Evolutionary conservation across 73 alveolate genomes (phyloP).

Genomic region (Stentor roeselii): DNA sequence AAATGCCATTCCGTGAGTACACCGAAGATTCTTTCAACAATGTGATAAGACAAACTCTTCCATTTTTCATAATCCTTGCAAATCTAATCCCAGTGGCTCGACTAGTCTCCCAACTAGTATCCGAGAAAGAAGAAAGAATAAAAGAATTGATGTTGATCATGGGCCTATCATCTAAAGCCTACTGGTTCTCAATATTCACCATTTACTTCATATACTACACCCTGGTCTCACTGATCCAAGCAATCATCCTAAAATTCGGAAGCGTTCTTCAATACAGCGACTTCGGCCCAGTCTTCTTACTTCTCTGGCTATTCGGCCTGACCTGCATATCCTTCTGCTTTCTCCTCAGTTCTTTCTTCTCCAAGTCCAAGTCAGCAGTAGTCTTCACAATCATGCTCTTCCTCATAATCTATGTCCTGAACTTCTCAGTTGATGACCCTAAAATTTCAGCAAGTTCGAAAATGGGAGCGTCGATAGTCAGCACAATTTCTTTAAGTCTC

Average conservation of each 20-base stretch:
- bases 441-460: slow-evolving; percentile 35
- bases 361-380: slow-evolving; percentile 73
- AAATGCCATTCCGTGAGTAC: slow-evolving; percentile 31
- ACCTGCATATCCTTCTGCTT: not conserved
- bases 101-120: slow-evolving; percentile 5
- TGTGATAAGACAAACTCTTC: not conserved
- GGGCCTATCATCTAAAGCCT: slow-evolving; percentile 76
- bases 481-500: slow-evolving; percentile 61
- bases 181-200: slow-evolving; percentile 3
- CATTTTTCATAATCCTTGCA: slow-evolving; percentile 26
- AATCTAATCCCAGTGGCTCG: slow-evolving; percentile 5
- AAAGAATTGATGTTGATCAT: slow-evolving; percentile 98
- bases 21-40: slow-evolving; percentile 23
- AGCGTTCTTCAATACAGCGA: not conserved
- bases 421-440: slow-evolving; percentile 55
- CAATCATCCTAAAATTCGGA: not conserved
- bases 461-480: slow-evolving; percentile 56
- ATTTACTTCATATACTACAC: not conserved
- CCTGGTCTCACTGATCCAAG: not conserved
- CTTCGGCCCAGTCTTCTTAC: not conserved
- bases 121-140: slow-evolving; percentile 88
- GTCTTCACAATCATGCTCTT: slow-evolving; percentile 65
- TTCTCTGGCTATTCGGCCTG: slow-evolving; percentile 6
- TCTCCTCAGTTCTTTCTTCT: slow-evolving; percentile 53
- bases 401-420: slow-evolving; percentile 59